Evolutionary conservation across 179 eudicot genomes (phyloP).

Genomic region (Heliamphora pulchella): DNA sequence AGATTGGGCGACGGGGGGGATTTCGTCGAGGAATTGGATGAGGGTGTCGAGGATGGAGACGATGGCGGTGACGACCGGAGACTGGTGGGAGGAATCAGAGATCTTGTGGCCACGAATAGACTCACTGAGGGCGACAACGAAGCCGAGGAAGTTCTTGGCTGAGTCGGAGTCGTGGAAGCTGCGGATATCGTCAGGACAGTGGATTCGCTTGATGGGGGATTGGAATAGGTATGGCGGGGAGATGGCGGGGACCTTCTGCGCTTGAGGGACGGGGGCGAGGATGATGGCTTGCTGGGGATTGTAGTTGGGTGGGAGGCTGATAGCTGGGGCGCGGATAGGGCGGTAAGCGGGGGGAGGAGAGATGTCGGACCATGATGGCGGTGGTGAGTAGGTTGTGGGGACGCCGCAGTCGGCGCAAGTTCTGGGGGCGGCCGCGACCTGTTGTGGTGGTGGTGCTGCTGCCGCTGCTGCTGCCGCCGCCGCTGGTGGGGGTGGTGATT

Average conservation of each 20-base stretch:
- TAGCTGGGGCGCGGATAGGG: slow-evolving; percentile 66
- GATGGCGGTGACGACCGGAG: slow-evolving; percentile 26
- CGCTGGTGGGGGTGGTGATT: neutral
- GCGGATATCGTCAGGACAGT: slow-evolving; percentile 43
- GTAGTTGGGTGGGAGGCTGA: slow-evolving; percentile 41
- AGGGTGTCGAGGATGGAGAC: slow-evolving; percentile 40
- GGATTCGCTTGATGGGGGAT: slow-evolving; percentile 50
- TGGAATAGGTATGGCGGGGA: slow-evolving; percentile 51
- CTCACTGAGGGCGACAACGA: slow-evolving; percentile 59
- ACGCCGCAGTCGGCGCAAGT: slow-evolving; percentile 64
- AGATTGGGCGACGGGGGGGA: slow-evolving; percentile 56
- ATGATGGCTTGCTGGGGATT: slow-evolving; percentile 59
- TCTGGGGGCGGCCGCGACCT: neutral
- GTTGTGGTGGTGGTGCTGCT: neutral
- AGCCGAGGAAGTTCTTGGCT: slow-evolving; percentile 57
- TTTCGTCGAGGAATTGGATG: slow-evolving; percentile 35
- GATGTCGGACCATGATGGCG: slow-evolving; percentile 33
- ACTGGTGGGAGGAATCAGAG: slow-evolving; percentile 57
- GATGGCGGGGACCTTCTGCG: slow-evolving; percentile 34
- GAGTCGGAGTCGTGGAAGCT: slow-evolving; percentile 44
- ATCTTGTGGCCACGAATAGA: slow-evolving; percentile 49
- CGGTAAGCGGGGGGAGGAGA: slow-evolving; percentile 49
- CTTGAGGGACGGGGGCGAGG: slow-evolving; percentile 71
- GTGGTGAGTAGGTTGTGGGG: slow-evolving; percentile 43
- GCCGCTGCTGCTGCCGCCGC: too few species aligned